phyloP scores from a whole-genome alignment of 768 basidiomycete genomes.

The Boletus edulis region DNA sequence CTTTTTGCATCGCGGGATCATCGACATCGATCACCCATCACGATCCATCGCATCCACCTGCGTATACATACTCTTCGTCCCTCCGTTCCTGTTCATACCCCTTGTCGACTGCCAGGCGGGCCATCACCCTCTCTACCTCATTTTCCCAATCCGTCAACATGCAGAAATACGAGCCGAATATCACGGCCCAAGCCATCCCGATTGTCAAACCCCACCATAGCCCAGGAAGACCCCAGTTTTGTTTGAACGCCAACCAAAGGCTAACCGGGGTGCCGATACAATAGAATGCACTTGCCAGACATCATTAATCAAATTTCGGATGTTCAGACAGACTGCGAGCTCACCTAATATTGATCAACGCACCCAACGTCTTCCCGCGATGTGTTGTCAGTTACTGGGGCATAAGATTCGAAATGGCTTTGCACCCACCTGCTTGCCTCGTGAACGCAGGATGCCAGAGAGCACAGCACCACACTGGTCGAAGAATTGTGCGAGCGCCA shows the following conservation, averaged over 20 bases:
- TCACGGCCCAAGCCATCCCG: constrained; percentile 22
- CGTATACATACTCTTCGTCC: background rate
- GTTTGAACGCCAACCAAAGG: constrained; percentile 69
- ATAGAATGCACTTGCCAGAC: constrained; percentile 60
- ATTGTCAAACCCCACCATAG: constrained; percentile 86
- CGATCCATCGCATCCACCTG: background rate
- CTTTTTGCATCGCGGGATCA: no score
- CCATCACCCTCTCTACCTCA: constrained; percentile 62
- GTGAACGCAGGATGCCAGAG: constrained; percentile 76
- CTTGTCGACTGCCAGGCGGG: constrained; percentile 50
- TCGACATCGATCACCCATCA: no score
- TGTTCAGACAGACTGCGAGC: background rate
- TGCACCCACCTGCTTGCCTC: constrained; percentile 65
- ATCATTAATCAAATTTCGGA: background rate
- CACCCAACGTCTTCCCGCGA: constrained; percentile 60
- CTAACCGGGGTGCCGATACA: constrained; percentile 81
- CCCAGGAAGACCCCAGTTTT: constrained; percentile 61
- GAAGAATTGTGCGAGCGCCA: constrained; percentile 79
- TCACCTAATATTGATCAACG: constrained; percentile 73
- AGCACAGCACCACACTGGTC: constrained; percentile 74
- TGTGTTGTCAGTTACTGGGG: background rate
- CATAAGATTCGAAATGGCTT: background rate
- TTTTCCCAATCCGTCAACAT: constrained; percentile 64
- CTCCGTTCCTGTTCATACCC: background rate
- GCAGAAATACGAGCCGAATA: constrained; percentile 38